Base-by-base conservation (phyloP, 2,329 filamentous ascomycete species). In the Colletotrichum endophyticum region DNA sequence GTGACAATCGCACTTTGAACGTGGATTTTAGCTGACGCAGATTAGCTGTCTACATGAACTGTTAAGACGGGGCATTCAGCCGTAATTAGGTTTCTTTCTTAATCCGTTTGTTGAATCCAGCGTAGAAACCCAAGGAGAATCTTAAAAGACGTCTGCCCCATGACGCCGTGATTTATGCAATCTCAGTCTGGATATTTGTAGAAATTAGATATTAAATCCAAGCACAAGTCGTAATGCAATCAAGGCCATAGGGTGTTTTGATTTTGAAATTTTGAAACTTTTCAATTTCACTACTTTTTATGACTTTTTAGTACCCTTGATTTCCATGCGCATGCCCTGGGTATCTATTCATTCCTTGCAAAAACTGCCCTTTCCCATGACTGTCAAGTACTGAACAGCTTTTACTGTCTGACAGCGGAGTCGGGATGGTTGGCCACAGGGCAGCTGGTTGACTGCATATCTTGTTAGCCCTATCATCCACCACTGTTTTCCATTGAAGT, bases 41-140 rank as follows among this genome's bases (percentile, higher is more conserved):
- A 62, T 2, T 62, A 62, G 59, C 59, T 62, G 59, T 62, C 13
- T 62, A 62, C 19, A 34, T 62, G 59, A n/a, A 34, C n/a, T 62
- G 59, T 12, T 62, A 22, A 62, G 6, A n/a, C 44, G 32, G 16
- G 4, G n/a, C 6, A 19, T 25, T 25, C 3, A 34, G 7, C 15
- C 6, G 28, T 22, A 34, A 13, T 25, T 16, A 9, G 6, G 15
- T 15, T 32, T 12, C 15, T 11, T 32, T 16, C 19, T 32, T 1
- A 22, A n/a, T 25, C n/a, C 8, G 22, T 22, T 30, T 19, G 6
- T 22, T 25, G 12, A 13, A 32, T 8, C n/a, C n/a, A 34, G 30
- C 19, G n/a, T 5, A 5, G n/a, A 53, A 53, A 4, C 4, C 12
- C 4, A 12, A 22, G 44, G 44, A 13, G 44, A 5, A 25, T 53